A percentile compares a stretch with the other conserved stretches of the same genome.
Conservation (phyloP, 441 rosid genomes). For the Gossypium davidsonii region DNA sequence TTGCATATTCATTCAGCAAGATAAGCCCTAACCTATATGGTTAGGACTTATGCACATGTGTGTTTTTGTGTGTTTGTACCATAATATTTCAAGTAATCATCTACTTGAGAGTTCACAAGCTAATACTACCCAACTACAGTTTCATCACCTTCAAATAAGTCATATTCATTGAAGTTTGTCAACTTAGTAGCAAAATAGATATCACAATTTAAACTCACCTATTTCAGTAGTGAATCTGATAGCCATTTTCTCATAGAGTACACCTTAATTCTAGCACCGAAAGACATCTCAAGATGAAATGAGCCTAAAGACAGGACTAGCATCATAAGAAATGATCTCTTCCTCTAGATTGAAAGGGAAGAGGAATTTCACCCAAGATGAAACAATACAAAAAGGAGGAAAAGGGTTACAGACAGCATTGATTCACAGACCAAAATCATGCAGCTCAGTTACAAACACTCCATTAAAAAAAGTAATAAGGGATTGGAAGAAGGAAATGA, state of each 20-base stretch:
- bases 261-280: not conserved
- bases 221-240: not conserved
- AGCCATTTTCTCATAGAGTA: not conserved
- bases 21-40: not conserved
- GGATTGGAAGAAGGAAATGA: conserved; percentile 11
- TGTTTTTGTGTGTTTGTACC: too few relatives aligned
- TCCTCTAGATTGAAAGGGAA: not conserved
- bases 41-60: not conserved
- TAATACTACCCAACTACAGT: not conserved
- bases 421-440: not conserved
- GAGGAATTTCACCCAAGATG: not conserved
- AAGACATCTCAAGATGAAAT: not conserved
- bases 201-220: not conserved
- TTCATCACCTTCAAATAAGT: not conserved
- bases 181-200: not conserved
- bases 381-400: not conserved
- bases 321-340: not conserved
- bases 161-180: not conserved
- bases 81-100: not conserved
- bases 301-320: not conserved
- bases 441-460: not conserved
- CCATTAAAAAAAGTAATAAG: conserved; percentile 6
- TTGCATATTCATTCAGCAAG: not conserved
- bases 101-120: not conserved
- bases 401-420: not conserved